Evolutionary conservation across 2,329 filamentous ascomycete genomes (phyloP).

Genomic region (Didymella arachidicola): DNA sequence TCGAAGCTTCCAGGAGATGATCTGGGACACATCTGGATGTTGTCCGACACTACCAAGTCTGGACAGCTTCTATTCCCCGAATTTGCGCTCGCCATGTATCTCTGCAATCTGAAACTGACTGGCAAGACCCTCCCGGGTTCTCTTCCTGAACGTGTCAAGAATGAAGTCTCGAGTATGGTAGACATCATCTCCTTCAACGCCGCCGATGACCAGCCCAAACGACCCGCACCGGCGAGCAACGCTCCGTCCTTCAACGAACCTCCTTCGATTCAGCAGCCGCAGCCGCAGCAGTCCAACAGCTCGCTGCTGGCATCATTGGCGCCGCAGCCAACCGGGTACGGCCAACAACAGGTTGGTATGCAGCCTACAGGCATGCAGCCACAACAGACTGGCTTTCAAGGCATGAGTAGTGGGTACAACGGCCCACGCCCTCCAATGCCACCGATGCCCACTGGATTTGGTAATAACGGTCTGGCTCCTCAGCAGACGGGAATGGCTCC

Average conservation of each 20-base stretch:
- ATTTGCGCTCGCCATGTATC: slow-evolving; percentile 97
- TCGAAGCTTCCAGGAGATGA: slow-evolving; percentile 88
- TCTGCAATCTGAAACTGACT: slow-evolving; percentile 92
- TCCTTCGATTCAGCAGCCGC: slow-evolving; percentile 60
- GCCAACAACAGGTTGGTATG: slow-evolving; percentile 65
- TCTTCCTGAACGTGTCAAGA: slow-evolving; percentile 86
- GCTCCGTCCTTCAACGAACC: slow-evolving; percentile 73
- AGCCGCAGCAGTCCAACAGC: slow-evolving; percentile 73
- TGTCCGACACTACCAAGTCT: slow-evolving; percentile 94
- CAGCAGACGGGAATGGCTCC: slow-evolving; percentile 69
- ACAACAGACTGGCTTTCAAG: slow-evolving; percentile 66
- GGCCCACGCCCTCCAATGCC: slow-evolving; percentile 82
- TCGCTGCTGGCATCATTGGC: slow-evolving; percentile 66
- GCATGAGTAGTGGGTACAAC: slow-evolving; percentile 78
- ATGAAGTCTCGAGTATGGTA: slow-evolving; percentile 99
- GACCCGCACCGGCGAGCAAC: slow-evolving; percentile 66
- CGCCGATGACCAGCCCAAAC: slow-evolving; percentile 70
- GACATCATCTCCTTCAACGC: slow-evolving; percentile 98
- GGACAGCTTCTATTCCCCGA: slow-evolving; percentile 97
- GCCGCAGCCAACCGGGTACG: slow-evolving; percentile 61
- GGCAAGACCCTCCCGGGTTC: slow-evolving; percentile 78
- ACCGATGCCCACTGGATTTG: slow-evolving; percentile 71
- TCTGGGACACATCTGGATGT: slow-evolving; percentile 91
- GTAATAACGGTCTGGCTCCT: slow-evolving; percentile 61
- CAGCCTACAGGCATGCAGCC: slow-evolving; percentile 50